A percentile compares a stretch with the other conserved stretches of the same genome.
Conservation (phyloP, 148 eudicot genomes). For the Nyssa sinensis region DNA sequence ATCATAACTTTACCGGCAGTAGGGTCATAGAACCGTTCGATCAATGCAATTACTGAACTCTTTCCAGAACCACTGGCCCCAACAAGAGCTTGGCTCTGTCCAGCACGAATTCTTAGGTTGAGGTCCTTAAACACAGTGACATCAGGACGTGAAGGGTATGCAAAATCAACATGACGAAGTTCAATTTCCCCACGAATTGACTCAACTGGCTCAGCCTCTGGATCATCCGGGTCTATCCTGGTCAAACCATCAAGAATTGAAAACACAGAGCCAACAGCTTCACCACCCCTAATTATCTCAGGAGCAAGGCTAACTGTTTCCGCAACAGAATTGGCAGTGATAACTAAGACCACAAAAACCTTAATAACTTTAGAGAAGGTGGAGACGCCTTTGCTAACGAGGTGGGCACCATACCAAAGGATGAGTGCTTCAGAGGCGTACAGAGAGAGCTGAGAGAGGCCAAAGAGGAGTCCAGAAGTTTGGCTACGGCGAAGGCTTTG, state of each 20-base stretch:
- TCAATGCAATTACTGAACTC: constrained; percentile 82
- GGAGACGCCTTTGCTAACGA: constrained; percentile 73
- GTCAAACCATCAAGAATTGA: constrained; percentile 79
- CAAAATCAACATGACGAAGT: constrained; percentile 85
- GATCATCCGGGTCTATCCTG: constrained; percentile 80
- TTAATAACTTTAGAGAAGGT: constrained; percentile 95
- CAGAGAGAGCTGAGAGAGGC: constrained; percentile 92
- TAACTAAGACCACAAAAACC: constrained; percentile 88
- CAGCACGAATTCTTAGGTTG: constrained; percentile 85
- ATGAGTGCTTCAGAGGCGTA: constrained; percentile 90
- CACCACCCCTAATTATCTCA: constrained; percentile 94
- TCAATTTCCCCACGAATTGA: constrained; percentile 87
- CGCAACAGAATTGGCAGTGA: constrained; percentile 96
- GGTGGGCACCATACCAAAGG: constrained; percentile 96
- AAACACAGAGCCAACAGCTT: constrained; percentile 87
- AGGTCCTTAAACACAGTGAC: constrained; percentile 78
- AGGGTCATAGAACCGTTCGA: constrained; percentile 93
- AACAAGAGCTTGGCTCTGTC: constrained; percentile 95
- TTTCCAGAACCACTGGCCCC: constrained; percentile 98
- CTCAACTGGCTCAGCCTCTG: constrained; percentile 76
- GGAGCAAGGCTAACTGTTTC: constrained; percentile 99
- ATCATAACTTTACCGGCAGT: constrained; percentile 83
- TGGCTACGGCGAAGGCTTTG: constrained; percentile 76
- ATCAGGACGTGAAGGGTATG: constrained; percentile 91
- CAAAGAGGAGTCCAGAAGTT: constrained; percentile 78